Evolutionary conservation across 768 basidiomycete genomes (phyloP).

Genomic region (Boletus tylopilopsis): DNA sequence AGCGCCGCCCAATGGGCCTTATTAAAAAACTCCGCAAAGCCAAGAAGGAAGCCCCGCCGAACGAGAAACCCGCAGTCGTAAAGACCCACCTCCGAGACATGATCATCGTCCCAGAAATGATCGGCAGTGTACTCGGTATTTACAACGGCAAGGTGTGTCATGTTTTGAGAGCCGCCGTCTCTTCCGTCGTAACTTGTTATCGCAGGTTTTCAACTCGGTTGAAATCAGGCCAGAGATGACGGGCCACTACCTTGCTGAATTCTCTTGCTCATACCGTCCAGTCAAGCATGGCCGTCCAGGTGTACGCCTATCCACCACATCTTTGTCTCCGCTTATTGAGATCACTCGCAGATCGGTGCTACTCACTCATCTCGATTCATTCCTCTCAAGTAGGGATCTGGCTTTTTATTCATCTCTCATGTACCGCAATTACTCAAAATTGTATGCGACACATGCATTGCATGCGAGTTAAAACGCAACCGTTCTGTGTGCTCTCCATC

Average conservation of each 20-base stretch:
- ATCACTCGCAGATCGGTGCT: constrained; percentile 67
- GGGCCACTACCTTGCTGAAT: constrained; percentile 98
- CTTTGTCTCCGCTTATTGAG: constrained; percentile 8
- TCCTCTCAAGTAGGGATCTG: constrained; percentile 83
- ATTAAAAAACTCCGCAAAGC: constrained; percentile 99
- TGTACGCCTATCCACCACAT: constrained; percentile 52
- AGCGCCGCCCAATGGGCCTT: constrained; percentile 96
- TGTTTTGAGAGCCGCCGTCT: neutral
- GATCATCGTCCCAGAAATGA: constrained; percentile 99
- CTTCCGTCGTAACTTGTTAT: neutral
- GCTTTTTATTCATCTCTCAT: constrained; percentile 23
- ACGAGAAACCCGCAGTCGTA: constrained; percentile 98
- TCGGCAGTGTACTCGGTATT: constrained; percentile 95
- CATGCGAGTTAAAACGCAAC: constrained; percentile 16
- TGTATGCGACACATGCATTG: constrained; percentile 39
- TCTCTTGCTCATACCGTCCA: constrained; percentile 95
- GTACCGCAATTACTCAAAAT: constrained; percentile 32
- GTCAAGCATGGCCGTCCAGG: constrained; percentile 99
- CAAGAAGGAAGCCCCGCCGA: constrained; percentile 98
- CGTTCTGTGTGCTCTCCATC: constrained; percentile 2
- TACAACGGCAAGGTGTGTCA: constrained; percentile 91
- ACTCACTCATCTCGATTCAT: constrained; percentile 91
- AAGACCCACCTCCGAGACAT: constrained; percentile 99
- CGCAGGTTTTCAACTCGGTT: constrained; percentile 87
- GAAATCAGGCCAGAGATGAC: constrained; percentile 99